A percentile compares a stretch with the other conserved stretches of the same genome.
Conservation (phyloP, 352 stramenopile genomes). For the Pythium phragmitis region DNA sequence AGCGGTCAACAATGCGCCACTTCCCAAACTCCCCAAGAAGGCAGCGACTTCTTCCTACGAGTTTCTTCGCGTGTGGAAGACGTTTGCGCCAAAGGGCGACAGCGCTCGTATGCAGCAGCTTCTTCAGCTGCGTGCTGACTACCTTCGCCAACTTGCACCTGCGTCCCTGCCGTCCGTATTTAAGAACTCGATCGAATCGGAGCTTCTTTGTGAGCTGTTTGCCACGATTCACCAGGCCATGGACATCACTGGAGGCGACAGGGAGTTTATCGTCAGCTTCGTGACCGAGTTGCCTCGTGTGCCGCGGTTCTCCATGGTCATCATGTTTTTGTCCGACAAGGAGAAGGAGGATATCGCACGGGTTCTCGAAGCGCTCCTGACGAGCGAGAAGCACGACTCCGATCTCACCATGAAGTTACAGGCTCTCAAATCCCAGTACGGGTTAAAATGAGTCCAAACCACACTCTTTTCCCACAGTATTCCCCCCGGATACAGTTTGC, state of each 20-base stretch:
- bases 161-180: constrained; percentile 46
- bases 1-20: constrained; percentile 5
- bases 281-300: constrained; percentile 43
- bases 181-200: constrained; percentile 73
- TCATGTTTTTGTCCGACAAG: constrained; percentile 71
- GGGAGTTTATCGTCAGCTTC: constrained; percentile 38
- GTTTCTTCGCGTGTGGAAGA: constrained; percentile 79
- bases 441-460: constrained; percentile 30
- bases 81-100: constrained; percentile 47
- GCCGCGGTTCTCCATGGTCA: constrained; percentile 71
- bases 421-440: constrained; percentile 48
- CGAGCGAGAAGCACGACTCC: constrained; percentile 8
- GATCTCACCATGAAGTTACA: constrained; percentile 20
- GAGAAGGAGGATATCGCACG: constrained; percentile 62
- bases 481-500: background rate
- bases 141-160: constrained; percentile 47
- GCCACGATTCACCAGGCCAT: constrained; percentile 28
- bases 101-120: constrained; percentile 28
- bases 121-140: constrained; percentile 42
- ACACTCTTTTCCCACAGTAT: background rate
- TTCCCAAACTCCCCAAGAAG: constrained; percentile 65
- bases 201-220: constrained; percentile 70
- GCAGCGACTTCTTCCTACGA: constrained; percentile 72
- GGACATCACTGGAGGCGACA: constrained; percentile 23
- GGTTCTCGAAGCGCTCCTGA: constrained; percentile 33